These are phyloP conservation scores for Arthroderma sp. DNA, from an alignment of 2,329 filamentous ascomycete species.

Conservation along the genomic window DNA sequence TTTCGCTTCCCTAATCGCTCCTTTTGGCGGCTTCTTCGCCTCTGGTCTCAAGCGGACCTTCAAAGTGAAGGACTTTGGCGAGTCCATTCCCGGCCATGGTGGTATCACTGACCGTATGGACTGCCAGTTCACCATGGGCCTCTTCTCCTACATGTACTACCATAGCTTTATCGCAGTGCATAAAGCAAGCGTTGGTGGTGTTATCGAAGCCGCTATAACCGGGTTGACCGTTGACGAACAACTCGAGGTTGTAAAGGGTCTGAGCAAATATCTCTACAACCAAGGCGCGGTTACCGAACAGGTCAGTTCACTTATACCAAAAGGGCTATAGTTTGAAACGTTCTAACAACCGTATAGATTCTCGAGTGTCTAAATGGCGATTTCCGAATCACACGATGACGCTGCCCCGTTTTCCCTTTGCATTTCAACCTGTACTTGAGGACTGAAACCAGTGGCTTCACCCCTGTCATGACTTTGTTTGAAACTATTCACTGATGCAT, in stretches of 20 bases:
- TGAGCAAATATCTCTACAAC: conserved; percentile 52
- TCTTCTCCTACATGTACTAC: conserved; percentile 97
- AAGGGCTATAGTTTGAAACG: too few relatives aligned
- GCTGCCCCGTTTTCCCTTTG: not conserved
- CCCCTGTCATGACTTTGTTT: too few relatives aligned
- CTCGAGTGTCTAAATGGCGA: conserved; percentile 26
- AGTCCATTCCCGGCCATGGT: conserved; percentile 93
- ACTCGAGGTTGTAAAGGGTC: conserved; percentile 56
- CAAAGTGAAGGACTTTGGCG: conserved; percentile 99
- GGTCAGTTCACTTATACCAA: conserved; percentile 24
- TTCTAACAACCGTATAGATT: conserved; percentile 18
- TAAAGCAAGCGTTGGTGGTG: conserved; percentile 69
- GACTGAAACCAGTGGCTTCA: too few relatives aligned
- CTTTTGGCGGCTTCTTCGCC: conserved; percentile 96
- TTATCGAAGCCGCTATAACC: conserved; percentile 84
- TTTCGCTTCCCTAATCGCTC: conserved; percentile 91
- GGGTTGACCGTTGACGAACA: conserved; percentile 82
- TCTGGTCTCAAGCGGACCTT: conserved; percentile 96
- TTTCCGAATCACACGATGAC: conserved; percentile 18
- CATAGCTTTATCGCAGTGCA: conserved; percentile 90
- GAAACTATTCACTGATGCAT: too few relatives aligned
- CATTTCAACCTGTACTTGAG: not conserved
- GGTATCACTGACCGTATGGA: conserved; percentile 99
- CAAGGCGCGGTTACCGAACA: conserved; percentile 44
- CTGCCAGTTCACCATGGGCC: conserved; percentile 99